A percentile compares a stretch with the other conserved stretches of the same genome.
These are phyloP conservation scores for Theobroma grandiflorum DNA, from an alignment of 441 rosid genomes.

Conservation along the genomic window DNA sequence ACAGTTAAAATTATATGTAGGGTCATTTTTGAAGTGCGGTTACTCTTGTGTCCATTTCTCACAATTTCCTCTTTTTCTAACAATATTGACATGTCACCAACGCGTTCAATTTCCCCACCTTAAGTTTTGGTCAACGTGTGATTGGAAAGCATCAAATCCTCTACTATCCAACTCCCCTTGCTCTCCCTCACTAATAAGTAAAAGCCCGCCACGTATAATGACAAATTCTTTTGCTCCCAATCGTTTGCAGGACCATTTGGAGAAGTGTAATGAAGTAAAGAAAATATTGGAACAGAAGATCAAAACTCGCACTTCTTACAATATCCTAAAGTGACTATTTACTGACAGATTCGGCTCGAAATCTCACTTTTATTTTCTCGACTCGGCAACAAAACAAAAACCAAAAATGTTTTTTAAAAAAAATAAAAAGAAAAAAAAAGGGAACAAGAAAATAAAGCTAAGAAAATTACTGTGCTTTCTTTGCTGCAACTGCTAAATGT, in stretches of 20 bases:
- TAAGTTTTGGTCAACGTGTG: conserved; percentile 18
- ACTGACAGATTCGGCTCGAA: conserved; percentile 29
- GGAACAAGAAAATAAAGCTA: background rate
- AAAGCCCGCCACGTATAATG: background rate
- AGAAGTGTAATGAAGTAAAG: background rate
- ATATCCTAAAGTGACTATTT: conserved; percentile 21
- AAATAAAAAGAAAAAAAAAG: background rate
- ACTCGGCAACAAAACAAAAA: conserved; percentile 18
- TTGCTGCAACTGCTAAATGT: background rate
- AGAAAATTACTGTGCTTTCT: background rate
- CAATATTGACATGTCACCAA: conserved; percentile 15
- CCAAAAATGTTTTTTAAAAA: background rate
- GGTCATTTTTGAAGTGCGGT: too few relatives aligned
- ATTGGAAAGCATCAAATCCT: background rate
- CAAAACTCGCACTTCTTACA: conserved; percentile 1
- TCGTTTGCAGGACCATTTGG: background rate
- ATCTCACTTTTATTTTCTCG: conserved; percentile 7
- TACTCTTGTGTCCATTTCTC: too few relatives aligned
- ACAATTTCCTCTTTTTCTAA: too few relatives aligned
- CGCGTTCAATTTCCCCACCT: conserved; percentile 12
- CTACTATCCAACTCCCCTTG: background rate
- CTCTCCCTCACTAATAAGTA: background rate
- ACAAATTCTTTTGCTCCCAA: background rate
- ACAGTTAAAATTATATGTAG: too few relatives aligned
- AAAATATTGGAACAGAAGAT: conserved; percentile 5